Base-by-base conservation (phyloP, 352 stramenopile species). In the Globisporangium nodosum region DNA sequence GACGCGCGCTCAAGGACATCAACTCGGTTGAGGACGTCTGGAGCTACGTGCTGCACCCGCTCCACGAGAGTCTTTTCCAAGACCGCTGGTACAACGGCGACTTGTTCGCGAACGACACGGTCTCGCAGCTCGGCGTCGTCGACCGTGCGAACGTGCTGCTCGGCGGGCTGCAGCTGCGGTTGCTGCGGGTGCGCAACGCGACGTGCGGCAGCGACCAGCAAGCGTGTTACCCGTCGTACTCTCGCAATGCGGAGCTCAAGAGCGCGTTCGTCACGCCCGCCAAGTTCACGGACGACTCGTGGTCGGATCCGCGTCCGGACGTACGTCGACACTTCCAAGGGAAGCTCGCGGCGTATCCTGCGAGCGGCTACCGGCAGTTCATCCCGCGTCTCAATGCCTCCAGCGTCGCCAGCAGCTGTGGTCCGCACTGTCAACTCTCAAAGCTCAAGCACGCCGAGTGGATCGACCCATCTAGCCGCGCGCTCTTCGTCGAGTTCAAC, bases 401-500 rank as follows among this genome's bases (percentile, higher is more conserved):
- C 3, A 40, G 31, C 13, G 27, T 13, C 3, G 66, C 64, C 30
- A 27, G 31, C 11, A 18, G 18, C 24, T 86, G 78, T 39, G 56
- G 69, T 5, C 61, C 74, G 5, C 61, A 61, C 5, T 88, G 77
- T 49, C 59, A 71, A 47, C 58, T 92, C 13, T 33, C 48, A 3
- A 55, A 57, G 50, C 66, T 89, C 13, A 65, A 61, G 13, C 43
- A n/a, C n/a, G 35, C 30, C 24, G 40, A 69, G 30, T 92, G 81
- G 81, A 58, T 92, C n/a, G 76, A 88, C 27, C 54, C 57, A 9
- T 74, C 69, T 1, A 77, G 60, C 30, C 65, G 79, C 9, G 69
- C 74, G 33, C 57, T 90, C 15, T 76, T 88, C 49, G 63, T 77
- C 15, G 66, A 76, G 46, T 90, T 87, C 59, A 92, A 87, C 42